These are phyloP conservation scores for Meyerozyma sp. DNA, from an alignment of 1,139 yeast species.

Conservation along the genomic window DNA sequence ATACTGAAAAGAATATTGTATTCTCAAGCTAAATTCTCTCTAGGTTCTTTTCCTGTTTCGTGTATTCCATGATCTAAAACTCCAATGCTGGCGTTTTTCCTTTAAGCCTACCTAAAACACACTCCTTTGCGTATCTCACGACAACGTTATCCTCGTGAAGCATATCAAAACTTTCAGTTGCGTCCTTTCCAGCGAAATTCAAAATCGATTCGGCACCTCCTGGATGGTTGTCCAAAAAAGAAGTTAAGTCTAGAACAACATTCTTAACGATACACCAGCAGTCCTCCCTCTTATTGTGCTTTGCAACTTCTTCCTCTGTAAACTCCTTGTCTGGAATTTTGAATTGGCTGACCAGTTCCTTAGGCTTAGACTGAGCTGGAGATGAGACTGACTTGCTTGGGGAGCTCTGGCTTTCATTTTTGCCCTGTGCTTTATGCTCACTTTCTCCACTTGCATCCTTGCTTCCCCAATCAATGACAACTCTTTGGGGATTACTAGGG, in stretches of 20 bases:
- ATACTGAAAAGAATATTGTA: constrained; percentile 1
- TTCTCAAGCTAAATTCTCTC: neutral
- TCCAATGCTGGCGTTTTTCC: constrained; percentile 40
- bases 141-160: constrained; percentile 52
- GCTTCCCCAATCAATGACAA: constrained; percentile 24
- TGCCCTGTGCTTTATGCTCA: neutral
- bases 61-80: constrained; percentile 7
- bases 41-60: too few species aligned
- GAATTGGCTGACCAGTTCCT: constrained; percentile 13
- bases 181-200: constrained; percentile 86
- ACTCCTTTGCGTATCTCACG: constrained; percentile 40
- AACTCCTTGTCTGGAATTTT: constrained; percentile 39
- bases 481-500: constrained; percentile 21
- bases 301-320: constrained; percentile 52
- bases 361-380: neutral
- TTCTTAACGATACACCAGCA: constrained; percentile 90
- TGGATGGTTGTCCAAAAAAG: constrained; percentile 76
- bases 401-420: neutral
- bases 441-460: constrained; percentile 2
- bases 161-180: constrained; percentile 74
- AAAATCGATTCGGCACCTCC: constrained; percentile 78
- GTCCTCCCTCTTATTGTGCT: constrained; percentile 57
- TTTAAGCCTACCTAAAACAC: constrained; percentile 47
- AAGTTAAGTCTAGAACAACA: constrained; percentile 77
- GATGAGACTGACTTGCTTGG: too few species aligned